Conservation (phyloP, 139 green algal species). For the Trebouxia sp. region DNA sequence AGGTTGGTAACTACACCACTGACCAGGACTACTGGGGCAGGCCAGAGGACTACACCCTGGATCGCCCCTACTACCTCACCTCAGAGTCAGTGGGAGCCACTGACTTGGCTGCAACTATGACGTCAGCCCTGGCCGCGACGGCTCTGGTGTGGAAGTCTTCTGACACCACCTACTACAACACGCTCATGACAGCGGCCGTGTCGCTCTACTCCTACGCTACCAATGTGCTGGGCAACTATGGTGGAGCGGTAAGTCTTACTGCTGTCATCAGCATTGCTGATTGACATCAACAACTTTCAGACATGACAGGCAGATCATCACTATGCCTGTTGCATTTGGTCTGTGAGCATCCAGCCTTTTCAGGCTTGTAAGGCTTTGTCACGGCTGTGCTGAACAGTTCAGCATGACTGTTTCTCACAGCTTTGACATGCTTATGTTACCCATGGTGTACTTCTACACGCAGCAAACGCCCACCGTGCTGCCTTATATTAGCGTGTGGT, state of each 20-base stretch:
- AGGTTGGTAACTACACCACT: slow-evolving; percentile 36
- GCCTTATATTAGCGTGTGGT: no score
- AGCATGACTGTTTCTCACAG: no score
- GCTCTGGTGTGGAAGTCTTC: slow-evolving; percentile 53
- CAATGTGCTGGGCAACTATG: slow-evolving; percentile 36
- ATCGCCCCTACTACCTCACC: slow-evolving; percentile 30
- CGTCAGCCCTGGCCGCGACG: slow-evolving; percentile 69
- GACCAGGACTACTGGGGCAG: slow-evolving; percentile 54
- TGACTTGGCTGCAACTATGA: slow-evolving; percentile 58
- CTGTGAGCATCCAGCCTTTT: no score
- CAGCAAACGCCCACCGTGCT: no score
- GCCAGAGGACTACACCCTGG: slow-evolving; percentile 55
- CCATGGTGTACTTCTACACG: no score
- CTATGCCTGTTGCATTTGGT: no score
- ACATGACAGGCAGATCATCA: no score
- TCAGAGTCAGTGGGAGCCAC: slow-evolving; percentile 18
- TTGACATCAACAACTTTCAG: no score
- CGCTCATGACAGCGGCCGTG: slow-evolving; percentile 47
- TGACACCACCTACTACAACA: slow-evolving; percentile 52
- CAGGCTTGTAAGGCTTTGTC: no score
- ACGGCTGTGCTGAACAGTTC: no score
- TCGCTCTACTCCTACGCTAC: slow-evolving; percentile 51
- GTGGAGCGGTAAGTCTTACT: neutral
- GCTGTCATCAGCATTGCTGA: neutral
- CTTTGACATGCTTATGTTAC: no score